These are phyloP conservation scores for Paecilomyces fulvus DNA, from an alignment of 2,329 filamentous ascomycete genomes.

Conservation along the genomic window DNA sequence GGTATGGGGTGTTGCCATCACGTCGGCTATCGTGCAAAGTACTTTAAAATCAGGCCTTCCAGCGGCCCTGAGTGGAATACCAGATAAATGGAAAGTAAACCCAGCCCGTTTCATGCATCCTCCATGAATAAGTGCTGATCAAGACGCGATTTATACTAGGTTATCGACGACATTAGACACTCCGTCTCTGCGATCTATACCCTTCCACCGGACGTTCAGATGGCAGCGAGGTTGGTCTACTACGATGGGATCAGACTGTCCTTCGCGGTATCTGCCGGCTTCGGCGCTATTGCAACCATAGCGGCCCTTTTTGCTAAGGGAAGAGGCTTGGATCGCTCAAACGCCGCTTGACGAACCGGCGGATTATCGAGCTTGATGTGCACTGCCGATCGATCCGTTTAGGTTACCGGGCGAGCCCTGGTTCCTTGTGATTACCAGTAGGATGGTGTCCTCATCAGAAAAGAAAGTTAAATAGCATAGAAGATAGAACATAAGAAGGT, in stretches of 20 bases:
- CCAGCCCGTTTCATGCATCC: slow-evolving; percentile 7
- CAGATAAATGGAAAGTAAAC: slow-evolving; percentile 51
- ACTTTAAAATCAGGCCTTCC: slow-evolving; percentile 49
- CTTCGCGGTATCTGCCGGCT: slow-evolving; percentile 47
- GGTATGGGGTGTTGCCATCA: slow-evolving; percentile 57
- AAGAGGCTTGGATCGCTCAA: slow-evolving; percentile 17
- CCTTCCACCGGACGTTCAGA: slow-evolving; percentile 49
- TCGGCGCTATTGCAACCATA: slow-evolving; percentile 43
- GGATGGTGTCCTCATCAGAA: no score
- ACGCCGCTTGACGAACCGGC: neutral
- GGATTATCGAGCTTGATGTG: neutral
- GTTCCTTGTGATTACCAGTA: no score
- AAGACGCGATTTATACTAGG: slow-evolving; percentile 28
- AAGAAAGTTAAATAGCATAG: no score
- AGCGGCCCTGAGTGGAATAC: slow-evolving; percentile 45
- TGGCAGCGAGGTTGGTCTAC: slow-evolving; percentile 50
- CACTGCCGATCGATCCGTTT: neutral
- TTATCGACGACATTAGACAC: slow-evolving; percentile 55
- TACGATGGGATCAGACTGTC: slow-evolving; percentile 51
- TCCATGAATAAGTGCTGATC: slow-evolving; percentile 16
- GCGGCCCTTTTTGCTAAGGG: slow-evolving; percentile 40
- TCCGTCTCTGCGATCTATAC: slow-evolving; percentile 49
- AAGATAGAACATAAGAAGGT: no score
- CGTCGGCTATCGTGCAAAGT: slow-evolving; percentile 56
- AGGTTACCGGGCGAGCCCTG: no score